A percentile compares a stretch with the other conserved stretches of the same genome.
phyloP scores from a whole-genome alignment of 139 green algal species.

The Haematococcus sp. region DNA sequence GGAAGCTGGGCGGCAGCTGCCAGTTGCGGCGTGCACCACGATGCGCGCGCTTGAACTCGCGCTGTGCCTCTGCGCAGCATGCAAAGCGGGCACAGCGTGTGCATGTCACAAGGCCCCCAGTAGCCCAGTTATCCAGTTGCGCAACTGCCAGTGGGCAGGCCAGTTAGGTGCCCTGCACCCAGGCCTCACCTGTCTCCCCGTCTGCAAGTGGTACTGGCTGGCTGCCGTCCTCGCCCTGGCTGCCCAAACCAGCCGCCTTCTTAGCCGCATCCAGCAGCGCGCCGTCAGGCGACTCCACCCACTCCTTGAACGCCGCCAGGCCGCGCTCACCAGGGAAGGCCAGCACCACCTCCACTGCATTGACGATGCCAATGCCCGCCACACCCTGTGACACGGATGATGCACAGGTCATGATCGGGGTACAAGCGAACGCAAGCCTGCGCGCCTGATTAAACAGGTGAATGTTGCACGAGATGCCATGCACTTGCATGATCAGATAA shows the following conservation, averaged over 20 bases:
- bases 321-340: slow-evolving; percentile 65
- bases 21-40: slow-evolving; percentile 57
- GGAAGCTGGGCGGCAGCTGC: slow-evolving; percentile 78
- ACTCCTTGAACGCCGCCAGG: slow-evolving; percentile 59
- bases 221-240: neutral
- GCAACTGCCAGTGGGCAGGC: neutral
- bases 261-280: slow-evolving; percentile 10
- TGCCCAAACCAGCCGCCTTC: slow-evolving; percentile 2
- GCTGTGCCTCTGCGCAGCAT: slow-evolving; percentile 21
- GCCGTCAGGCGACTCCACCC: slow-evolving; percentile 60
- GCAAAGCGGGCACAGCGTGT: neutral
- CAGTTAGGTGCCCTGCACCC: neutral
- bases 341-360: slow-evolving; percentile 89
- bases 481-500: too few species aligned
- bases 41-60: slow-evolving; percentile 71
- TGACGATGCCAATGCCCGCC: slow-evolving; percentile 86
- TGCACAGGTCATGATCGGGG: too few species aligned
- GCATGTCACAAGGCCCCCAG: neutral
- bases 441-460: too few species aligned
- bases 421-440: too few species aligned
- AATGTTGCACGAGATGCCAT: too few species aligned
- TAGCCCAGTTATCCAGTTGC: neutral
- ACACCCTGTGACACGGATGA: slow-evolving; percentile 33
- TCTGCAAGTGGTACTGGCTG: neutral
- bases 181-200: slow-evolving; percentile 2